A percentile compares a stretch with the other conserved stretches of the same genome.
These are phyloP conservation scores for Fonsecaea pugnacius DNA, from an alignment of 2,329 filamentous ascomycete species.

Conservation along the genomic window DNA sequence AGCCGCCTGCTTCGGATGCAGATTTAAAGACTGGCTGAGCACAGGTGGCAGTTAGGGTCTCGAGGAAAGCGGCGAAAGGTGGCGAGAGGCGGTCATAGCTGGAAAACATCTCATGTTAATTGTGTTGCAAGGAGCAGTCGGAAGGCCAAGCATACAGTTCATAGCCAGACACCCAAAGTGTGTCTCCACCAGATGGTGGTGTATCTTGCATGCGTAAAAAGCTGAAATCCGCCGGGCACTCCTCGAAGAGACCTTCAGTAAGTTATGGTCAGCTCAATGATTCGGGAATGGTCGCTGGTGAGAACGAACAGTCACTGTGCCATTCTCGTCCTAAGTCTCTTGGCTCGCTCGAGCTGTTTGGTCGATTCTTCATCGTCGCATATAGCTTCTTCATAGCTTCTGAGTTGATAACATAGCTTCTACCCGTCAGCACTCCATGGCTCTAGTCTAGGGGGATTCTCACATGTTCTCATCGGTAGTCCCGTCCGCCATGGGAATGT, in stretches of 20 bases:
- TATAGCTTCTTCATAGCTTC: constrained; percentile 59
- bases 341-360: constrained; percentile 24
- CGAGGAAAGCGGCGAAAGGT: constrained; percentile 62
- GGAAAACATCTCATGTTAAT: constrained; percentile 38
- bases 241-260: constrained; percentile 25
- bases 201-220: constrained; percentile 32
- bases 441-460: neutral
- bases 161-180: constrained; percentile 70
- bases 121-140: neutral
- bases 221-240: constrained; percentile 30
- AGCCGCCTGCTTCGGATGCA: constrained; percentile 45
- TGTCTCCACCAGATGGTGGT: constrained; percentile 57
- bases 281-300: neutral
- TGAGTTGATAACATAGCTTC: constrained; percentile 61
- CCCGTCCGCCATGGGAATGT: constrained; percentile 33
- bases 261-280: neutral
- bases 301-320: constrained; percentile 29
- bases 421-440: constrained; percentile 1
- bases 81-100: constrained; percentile 64
- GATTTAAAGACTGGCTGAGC: constrained; percentile 57
- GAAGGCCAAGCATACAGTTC: constrained; percentile 63
- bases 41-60: constrained; percentile 61
- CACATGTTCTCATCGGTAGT: constrained; percentile 34
- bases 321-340: constrained; percentile 30
- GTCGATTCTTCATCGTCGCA: constrained; percentile 46